Evolutionary conservation across 371 early-diverging fungal genomes (phyloP), one percentile per base, ranked within the genome.

Genomic region (Cokeromyces recurvatus): DNA sequence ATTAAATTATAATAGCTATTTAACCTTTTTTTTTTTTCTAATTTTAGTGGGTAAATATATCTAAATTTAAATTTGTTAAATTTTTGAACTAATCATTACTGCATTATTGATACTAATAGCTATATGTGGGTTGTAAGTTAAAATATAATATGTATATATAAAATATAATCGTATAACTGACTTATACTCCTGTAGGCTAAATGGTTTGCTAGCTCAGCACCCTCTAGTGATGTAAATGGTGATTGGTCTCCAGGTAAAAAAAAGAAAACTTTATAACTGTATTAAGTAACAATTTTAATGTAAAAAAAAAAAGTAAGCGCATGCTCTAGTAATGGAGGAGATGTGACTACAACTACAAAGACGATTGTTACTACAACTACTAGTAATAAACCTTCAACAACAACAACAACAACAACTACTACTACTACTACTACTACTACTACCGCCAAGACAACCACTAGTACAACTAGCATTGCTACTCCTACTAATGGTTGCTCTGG

Each of bases 81-180:
- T 19, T 43, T 23, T 39, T 37, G n/a, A n/a, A n/a, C n/a, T n/a
- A n/a, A n/a, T n/a, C n/a, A n/a, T n/a, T n/a, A n/a, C n/a, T n/a
- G n/a, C n/a, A n/a, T n/a, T n/a, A n/a, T n/a, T n/a, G n/a, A n/a
- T n/a, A n/a, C 27, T 9, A 21, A 21, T 48, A 61, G 71, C 12
- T 67, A 67, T 36, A 67, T 62, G 10, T 71, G 71, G 71, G 44
- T 55, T 44, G 71, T 66, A 66, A 59, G 53, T 40, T 35, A n/a
- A 0, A 25, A 19, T 25, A 17, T 31, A 0, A 15, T n/a, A 32
- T 21, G 11, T n/a, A n/a, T n/a, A n/a, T n/a, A n/a, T n/a, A n/a
- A n/a, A n/a, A n/a, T n/a, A n/a, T n/a, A n/a, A n/a, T n/a, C n/a
- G n/a, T n/a, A n/a, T n/a, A n/a, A n/a, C n/a, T n/a, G n/a, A n/a